Evolutionary conservation across 495 filamentous ascomycete genomes (phyloP).

Genomic region (Penicillium flavigenum): DNA sequence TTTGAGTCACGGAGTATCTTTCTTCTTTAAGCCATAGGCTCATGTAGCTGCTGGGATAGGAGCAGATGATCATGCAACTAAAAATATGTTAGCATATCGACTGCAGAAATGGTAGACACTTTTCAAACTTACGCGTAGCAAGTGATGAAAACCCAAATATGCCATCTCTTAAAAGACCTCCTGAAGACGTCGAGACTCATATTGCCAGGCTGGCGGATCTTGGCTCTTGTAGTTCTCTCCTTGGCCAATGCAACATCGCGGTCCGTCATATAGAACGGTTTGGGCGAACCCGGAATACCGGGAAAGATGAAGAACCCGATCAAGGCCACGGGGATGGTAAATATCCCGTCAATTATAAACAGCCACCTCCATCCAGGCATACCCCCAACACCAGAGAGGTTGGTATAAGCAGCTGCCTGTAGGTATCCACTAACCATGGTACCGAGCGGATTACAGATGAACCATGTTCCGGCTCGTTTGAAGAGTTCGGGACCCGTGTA

Average conservation of each 20-base stretch:
- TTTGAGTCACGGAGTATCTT: constrained; percentile 46
- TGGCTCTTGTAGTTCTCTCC: constrained; percentile 27
- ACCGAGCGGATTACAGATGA: constrained; percentile 38
- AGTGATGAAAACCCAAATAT: constrained; percentile 48
- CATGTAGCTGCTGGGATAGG: constrained; percentile 43
- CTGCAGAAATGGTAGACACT: neutral
- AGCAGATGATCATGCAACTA: constrained; percentile 45
- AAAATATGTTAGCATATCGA: neutral
- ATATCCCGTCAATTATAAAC: constrained; percentile 51
- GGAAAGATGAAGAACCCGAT: constrained; percentile 48
- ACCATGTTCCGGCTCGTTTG: constrained; percentile 40
- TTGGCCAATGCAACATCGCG: constrained; percentile 41
- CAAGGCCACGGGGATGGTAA: constrained; percentile 49
- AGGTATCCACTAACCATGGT: constrained; percentile 44
- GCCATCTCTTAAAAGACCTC: constrained; percentile 44
- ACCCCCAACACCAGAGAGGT: constrained; percentile 43
- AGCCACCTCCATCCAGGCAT: constrained; percentile 52
- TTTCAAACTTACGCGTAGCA: constrained; percentile 40
- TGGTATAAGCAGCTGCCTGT: constrained; percentile 48
- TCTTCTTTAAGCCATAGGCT: constrained; percentile 49
- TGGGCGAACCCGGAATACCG: constrained; percentile 47
- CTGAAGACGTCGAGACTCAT: constrained; percentile 42
- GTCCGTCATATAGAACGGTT: constrained; percentile 41
- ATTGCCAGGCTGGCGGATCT: constrained; percentile 38
- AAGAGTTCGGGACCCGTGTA: constrained; percentile 42